Percentiles rank a stretch among this genome's conserved stretches.
Evolutionary conservation across 2,329 filamentous ascomycete genomes (phyloP).

Genomic region (Seiridium cupressi): DNA sequence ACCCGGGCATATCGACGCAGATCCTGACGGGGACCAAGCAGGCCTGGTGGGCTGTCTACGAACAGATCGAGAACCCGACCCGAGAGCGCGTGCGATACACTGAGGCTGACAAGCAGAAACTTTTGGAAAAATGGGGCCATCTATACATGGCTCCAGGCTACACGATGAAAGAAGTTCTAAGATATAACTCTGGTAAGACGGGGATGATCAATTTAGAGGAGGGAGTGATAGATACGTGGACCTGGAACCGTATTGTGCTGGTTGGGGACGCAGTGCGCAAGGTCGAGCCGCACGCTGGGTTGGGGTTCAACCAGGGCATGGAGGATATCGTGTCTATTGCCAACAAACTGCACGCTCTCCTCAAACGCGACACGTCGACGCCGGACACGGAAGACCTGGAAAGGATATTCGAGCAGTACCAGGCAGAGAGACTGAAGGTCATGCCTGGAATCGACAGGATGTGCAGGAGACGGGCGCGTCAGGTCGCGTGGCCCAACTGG

Average conservation of each 20-base stretch:
- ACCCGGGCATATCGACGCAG: conserved; percentile 4
- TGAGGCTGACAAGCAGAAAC: conserved; percentile 2
- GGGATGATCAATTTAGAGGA: conserved; percentile 6
- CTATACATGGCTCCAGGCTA: background rate
- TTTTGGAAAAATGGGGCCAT: background rate
- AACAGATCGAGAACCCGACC: conserved; percentile 4
- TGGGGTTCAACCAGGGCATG: conserved; percentile 5
- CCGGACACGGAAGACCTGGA: background rate
- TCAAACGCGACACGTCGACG: background rate
- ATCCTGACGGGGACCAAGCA: conserved; percentile 1
- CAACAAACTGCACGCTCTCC: conserved; percentile 1
- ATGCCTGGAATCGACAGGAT: background rate
- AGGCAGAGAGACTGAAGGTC: background rate
- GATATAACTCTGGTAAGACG: background rate
- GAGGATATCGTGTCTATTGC: conserved; percentile 1
- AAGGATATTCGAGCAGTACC: background rate
- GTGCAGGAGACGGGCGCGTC: background rate
- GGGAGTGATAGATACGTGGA: background rate
- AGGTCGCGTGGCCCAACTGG: conserved; percentile 1
- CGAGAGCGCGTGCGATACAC: background rate
- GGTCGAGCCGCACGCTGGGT: conserved; percentile 1
- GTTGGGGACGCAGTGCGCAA: conserved; percentile 7
- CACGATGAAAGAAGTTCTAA: background rate
- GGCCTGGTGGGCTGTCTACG: conserved; percentile 8
- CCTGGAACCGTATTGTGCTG: background rate